Base-by-base conservation (phyloP, 148 eudicot genomes). In the Limonium bicolor region DNA sequence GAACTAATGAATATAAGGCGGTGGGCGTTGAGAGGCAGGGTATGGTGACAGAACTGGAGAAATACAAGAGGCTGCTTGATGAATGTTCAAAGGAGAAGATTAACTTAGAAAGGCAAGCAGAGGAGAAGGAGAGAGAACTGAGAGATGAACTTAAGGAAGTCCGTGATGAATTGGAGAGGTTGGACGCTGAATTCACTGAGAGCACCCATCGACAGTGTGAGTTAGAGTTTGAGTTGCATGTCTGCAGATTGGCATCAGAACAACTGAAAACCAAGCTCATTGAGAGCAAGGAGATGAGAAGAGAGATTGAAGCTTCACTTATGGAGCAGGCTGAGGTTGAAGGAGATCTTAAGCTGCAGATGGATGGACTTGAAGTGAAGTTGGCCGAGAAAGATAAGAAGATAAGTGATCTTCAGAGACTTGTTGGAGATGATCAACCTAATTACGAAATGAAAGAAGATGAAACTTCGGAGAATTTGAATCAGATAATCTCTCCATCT, bases 271-370 rank as follows among this genome's bases (percentile, higher is more conserved):
- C 30, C 46, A 62, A 65, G 58, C 61, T 85, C 12, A 69, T 71
- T 48, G 74, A 67, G 47, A 69, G 46, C 54, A 66, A 50, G 40
- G 60, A 58, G 28, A 51, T 68, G 56, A 73, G 87, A 13, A 71
- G 25, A 46, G 63, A 90, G 36, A 53, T 90, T 27, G 99, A 90
- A 73, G 58, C 50, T 43, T 78, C 94, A 17, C 72, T 87, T 55
- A 63, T 90, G 32, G 79, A 68, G 42, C 82, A 90, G 42, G 73
- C 73, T 25, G 79, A 66, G 31, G 49, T 78, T 10, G 95, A 80
- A 57, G 63, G 61, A 32, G 38, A 54, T 48, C 84, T 81, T 22
- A 76, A 67, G 53, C 60, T 48, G 53, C 85, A 85, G 46, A 74
- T 56, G 6, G 66, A 54, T 25, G 46, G 37, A 19, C 81, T 78